Conservation (phyloP, 179 eudicot species). For the Carnegiea gigantea region DNA sequence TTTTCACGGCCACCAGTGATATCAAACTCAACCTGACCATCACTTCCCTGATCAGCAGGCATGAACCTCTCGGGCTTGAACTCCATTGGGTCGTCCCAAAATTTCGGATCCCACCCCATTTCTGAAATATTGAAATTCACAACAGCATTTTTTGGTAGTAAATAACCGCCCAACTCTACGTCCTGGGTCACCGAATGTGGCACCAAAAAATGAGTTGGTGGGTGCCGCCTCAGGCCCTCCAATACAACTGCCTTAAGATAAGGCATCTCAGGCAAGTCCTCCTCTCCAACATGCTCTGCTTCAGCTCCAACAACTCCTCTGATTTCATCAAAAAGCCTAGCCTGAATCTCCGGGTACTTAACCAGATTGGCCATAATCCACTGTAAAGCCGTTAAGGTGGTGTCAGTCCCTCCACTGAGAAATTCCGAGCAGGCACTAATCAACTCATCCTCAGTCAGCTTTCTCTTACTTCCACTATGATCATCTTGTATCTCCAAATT, state of each 20-base stretch:
- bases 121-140: not conserved
- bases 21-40: not conserved
- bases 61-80: slow-evolving; percentile 12
- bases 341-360: not conserved
- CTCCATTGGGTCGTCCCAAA: slow-evolving; percentile 13
- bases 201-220: not conserved
- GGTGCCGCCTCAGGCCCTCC: slow-evolving; percentile 1
- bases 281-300: not conserved
- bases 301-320: not conserved
- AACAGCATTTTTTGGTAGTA: not conserved
- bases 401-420: not conserved
- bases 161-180: not conserved
- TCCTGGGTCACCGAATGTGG: slow-evolving; percentile 7
- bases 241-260: not conserved
- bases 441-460: not conserved
- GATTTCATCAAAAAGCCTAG: not conserved
- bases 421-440: not conserved
- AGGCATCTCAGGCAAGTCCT: not conserved
- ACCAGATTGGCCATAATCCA: slow-evolving; percentile 13
- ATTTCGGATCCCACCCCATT: slow-evolving; percentile 2
- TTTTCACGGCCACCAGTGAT: not conserved
- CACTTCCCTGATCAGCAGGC: too few relatives aligned
- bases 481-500: not conserved
- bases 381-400: not conserved
- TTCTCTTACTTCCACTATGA: not conserved